phyloP scores from a whole-genome alignment of 208 protist species.

The Trypanosoma lewisi region DNA sequence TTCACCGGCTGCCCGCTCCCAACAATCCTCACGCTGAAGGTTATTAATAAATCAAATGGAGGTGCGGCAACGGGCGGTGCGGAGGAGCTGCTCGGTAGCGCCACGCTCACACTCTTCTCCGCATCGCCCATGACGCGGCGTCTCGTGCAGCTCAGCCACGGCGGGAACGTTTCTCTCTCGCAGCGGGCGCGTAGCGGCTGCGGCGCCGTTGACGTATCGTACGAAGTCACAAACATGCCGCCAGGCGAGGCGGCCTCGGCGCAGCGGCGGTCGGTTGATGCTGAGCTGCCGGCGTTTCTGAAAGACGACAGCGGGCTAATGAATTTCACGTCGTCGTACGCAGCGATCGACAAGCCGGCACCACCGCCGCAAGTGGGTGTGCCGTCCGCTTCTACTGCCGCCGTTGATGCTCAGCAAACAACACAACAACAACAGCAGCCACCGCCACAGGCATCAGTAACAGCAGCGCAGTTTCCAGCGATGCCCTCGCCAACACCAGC shows the following conservation, averaged over 20 bases:
- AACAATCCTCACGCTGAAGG: slow-evolving; percentile 56
- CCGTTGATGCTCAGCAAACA: not conserved
- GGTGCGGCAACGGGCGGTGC: slow-evolving; percentile 37
- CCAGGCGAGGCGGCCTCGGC: slow-evolving; percentile 2
- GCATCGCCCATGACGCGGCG: slow-evolving; percentile 31
- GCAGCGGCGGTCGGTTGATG: not conserved
- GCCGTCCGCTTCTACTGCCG: not conserved
- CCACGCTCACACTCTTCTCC: slow-evolving; percentile 70
- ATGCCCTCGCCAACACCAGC: not conserved
- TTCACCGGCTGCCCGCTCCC: slow-evolving; percentile 63
- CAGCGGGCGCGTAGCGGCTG: slow-evolving; percentile 49
- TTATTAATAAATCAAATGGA: slow-evolving; percentile 53
- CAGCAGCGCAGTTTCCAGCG: not conserved
- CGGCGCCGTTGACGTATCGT: slow-evolving; percentile 51
- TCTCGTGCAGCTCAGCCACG: slow-evolving; percentile 59
- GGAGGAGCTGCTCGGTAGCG: slow-evolving; percentile 71
- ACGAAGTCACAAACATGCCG: slow-evolving; percentile 37
- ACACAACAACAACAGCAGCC: not conserved
- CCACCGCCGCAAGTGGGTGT: not conserved
- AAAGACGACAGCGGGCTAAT: slow-evolving; percentile 10
- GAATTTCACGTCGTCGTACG: slow-evolving; percentile 25
- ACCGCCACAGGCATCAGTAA: not conserved
- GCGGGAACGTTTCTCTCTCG: slow-evolving; percentile 54
- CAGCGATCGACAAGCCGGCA: not conserved
- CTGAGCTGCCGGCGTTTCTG: slow-evolving; percentile 26